Conservation (phyloP, 2,329 filamentous ascomycete species). For the Fusarium sp. region DNA sequence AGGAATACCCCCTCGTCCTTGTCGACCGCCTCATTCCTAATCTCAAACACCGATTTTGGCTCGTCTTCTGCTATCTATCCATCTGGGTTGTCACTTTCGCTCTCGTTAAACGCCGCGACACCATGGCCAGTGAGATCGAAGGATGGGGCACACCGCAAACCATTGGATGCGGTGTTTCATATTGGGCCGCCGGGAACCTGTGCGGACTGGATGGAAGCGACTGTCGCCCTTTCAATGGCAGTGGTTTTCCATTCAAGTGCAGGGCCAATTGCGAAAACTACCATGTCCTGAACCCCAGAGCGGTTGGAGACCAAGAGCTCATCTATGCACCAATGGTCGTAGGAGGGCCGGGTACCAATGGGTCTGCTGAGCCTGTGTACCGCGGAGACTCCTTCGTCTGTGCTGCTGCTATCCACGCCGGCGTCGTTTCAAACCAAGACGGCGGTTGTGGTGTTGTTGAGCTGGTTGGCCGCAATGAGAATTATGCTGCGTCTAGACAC, state of each 20-base stretch:
- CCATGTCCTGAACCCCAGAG: constrained; percentile 73
- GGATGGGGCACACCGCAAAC: constrained; percentile 72
- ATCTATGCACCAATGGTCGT: constrained; percentile 72
- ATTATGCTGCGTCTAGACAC: constrained; percentile 69
- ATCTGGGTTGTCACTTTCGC: constrained; percentile 76
- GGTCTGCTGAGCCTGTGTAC: constrained; percentile 66
- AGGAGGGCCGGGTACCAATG: constrained; percentile 65
- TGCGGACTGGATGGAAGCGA: constrained; percentile 79
- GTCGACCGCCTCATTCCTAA: constrained; percentile 70
- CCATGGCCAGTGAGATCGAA: constrained; percentile 66
- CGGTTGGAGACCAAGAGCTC: constrained; percentile 75
- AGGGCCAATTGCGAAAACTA: constrained; percentile 74
- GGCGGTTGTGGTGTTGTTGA: constrained; percentile 86
- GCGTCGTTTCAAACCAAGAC: constrained; percentile 72
- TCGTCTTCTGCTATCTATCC: constrained; percentile 67
- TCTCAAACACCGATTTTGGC: constrained; percentile 63
- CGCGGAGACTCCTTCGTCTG: constrained; percentile 91
- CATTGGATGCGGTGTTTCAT: constrained; percentile 72
- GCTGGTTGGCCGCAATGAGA: constrained; percentile 71
- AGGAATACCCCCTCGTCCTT: constrained; percentile 71
- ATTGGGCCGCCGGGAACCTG: constrained; percentile 74
- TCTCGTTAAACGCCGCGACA: constrained; percentile 71
- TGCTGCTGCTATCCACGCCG: constrained; percentile 83
- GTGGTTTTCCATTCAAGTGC: constrained; percentile 76
- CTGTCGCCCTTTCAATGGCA: constrained; percentile 78